phyloP scores from a whole-genome alignment of 306 rosid species.

The Citrullus mucosospermus region DNA sequence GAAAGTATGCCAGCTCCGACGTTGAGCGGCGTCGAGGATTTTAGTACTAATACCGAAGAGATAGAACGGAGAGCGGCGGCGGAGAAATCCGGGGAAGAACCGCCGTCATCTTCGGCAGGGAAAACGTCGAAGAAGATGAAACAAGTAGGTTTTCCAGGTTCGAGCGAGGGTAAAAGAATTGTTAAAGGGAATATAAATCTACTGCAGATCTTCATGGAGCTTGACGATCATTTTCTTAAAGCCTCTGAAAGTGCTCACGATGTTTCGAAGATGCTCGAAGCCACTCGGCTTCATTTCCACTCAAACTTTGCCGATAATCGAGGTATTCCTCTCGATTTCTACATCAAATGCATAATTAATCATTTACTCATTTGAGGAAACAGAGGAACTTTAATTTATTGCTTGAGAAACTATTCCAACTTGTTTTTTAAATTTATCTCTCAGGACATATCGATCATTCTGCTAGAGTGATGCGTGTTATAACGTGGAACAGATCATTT shows the following conservation, averaged over 20 bases:
- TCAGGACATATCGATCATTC: conserved; percentile 96
- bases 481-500: conserved; percentile 88
- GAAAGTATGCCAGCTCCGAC: conserved; percentile 43
- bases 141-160: conserved; percentile 14
- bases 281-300: conserved; percentile 82
- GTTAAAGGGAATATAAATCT: conserved; percentile 26
- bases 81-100: conserved; percentile 21
- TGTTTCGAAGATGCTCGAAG: conserved; percentile 94
- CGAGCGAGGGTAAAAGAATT: conserved; percentile 36
- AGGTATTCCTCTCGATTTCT: conserved; percentile 26
- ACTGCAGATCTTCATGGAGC: conserved; percentile 30
- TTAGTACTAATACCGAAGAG: conserved; percentile 16
- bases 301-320: conserved; percentile 94
- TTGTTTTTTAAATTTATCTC: not conserved
- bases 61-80: conserved; percentile 17
- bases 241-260: conserved; percentile 87
- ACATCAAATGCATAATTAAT: not conserved
- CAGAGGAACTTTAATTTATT: not conserved
- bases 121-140: conserved; percentile 35
- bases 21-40: conserved; percentile 30
- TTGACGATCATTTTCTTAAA: conserved; percentile 79
- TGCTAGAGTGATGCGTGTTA: conserved; percentile 82
- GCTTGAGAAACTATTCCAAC: not conserved
- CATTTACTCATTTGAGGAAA: not conserved
- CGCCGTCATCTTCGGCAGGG: conserved; percentile 11